These are phyloP conservation scores for Xylaria sp. DNA, from an alignment of 495 filamentous ascomycete species.

Conservation along the genomic window DNA sequence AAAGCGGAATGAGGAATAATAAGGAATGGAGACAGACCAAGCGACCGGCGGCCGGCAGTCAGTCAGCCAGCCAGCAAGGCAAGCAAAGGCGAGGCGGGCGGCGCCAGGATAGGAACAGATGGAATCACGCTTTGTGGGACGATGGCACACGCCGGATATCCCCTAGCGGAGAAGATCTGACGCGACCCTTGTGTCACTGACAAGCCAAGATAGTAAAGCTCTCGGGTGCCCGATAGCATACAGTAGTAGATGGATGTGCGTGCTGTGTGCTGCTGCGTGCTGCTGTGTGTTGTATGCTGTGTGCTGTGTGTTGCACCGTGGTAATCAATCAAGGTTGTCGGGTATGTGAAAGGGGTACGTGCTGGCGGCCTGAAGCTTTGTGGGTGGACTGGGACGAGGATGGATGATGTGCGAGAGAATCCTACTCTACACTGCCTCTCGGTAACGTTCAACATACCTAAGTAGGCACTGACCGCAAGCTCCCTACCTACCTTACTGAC, in stretches of 20 bases:
- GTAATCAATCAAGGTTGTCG: neutral
- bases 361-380: slow-evolving; percentile 16
- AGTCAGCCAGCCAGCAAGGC: slow-evolving; percentile 9
- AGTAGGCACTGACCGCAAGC: neutral
- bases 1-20: neutral
- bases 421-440: neutral
- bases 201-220: slow-evolving; percentile 21
- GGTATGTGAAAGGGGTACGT: neutral
- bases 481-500: no score
- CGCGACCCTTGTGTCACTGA: slow-evolving; percentile 22
- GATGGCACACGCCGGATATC: slow-evolving; percentile 19
- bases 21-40: neutral
- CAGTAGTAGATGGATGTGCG: no score
- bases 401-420: slow-evolving; percentile 19
- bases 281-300: neutral
- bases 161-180: slow-evolving; percentile 27
- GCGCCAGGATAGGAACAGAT: slow-evolving; percentile 19
- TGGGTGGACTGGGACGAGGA: slow-evolving; percentile 11
- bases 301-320: slow-evolving; percentile 8
- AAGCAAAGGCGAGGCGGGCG: slow-evolving; percentile 20
- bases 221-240: slow-evolving; percentile 21
- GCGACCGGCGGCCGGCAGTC: slow-evolving; percentile 21
- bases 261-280: neutral
- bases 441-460: neutral
- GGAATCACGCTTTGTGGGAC: slow-evolving; percentile 26